These are phyloP conservation scores for Sporothrix pallida DNA, from an alignment of 2,329 filamentous ascomycete genomes.

Conservation along the genomic window DNA sequence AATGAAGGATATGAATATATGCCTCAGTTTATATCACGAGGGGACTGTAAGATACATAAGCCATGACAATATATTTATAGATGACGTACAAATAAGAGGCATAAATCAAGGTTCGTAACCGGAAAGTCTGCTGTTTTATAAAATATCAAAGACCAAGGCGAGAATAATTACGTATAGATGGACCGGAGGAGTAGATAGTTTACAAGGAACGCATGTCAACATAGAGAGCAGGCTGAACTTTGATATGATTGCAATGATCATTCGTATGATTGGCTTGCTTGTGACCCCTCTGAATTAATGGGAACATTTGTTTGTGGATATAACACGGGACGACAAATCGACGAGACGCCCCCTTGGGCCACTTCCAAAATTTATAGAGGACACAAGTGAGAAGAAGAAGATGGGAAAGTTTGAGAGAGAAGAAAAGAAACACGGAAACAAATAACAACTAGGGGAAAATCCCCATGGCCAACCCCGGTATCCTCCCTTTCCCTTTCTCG, in stretches of 20 bases:
- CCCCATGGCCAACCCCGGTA: background rate
- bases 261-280: slow-evolving; percentile 31
- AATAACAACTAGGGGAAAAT: too few species aligned
- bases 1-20: slow-evolving; percentile 38
- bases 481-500: background rate
- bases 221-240: background rate
- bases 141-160: too few species aligned
- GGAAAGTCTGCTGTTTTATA: too few species aligned
- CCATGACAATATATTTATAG: too few species aligned
- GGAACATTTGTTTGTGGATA: slow-evolving; percentile 20
- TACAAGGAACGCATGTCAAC: background rate
- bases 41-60: background rate
- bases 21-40: background rate
- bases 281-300: slow-evolving; percentile 33
- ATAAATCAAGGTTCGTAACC: too few species aligned
- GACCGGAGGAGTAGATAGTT: too few species aligned
- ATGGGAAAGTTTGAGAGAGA: background rate
- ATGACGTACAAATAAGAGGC: too few species aligned
- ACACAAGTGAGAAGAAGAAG: slow-evolving; percentile 21
- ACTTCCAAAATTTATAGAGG: slow-evolving; percentile 12
- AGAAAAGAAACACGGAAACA: slow-evolving; percentile 7
- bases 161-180: too few species aligned
- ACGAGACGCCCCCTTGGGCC: background rate
- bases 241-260: slow-evolving; percentile 25
- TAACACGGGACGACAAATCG: slow-evolving; percentile 5